These are phyloP conservation scores for Malus hybrid DNA, from an alignment of 331 rosid genomes.

Conservation along the genomic window DNA sequence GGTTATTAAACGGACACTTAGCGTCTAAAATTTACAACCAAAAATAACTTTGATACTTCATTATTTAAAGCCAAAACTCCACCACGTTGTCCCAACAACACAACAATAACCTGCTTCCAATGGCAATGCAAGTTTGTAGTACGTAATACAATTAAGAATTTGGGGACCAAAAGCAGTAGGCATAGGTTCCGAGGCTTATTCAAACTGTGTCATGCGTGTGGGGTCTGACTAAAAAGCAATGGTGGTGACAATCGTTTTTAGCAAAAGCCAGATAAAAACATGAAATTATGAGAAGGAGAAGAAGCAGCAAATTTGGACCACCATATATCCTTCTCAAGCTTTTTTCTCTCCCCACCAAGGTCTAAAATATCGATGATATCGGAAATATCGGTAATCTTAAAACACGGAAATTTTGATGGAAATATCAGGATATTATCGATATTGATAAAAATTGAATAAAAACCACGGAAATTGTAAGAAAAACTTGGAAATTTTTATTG, in stretches of 20 bases:
- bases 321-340: slow-evolving; percentile 29
- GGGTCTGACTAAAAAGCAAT: slow-evolving; percentile 28
- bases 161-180: slow-evolving; percentile 35
- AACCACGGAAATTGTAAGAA: no score
- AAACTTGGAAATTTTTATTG: no score
- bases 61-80: neutral
- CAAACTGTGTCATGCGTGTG: slow-evolving; percentile 14
- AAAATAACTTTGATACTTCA: neutral
- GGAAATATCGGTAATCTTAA: no score
- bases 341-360: slow-evolving; percentile 4
- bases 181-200: slow-evolving; percentile 35
- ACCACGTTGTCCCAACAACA: slow-evolving; percentile 20
- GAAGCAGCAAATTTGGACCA: slow-evolving; percentile 41
- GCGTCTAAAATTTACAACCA: no score
- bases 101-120: slow-evolving; percentile 17
- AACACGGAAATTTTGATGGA: no score
- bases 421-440: no score
- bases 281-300: slow-evolving; percentile 14
- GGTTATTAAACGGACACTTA: neutral
- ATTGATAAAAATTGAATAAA: no score
- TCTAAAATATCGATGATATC: no score
- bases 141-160: slow-evolving; percentile 22
- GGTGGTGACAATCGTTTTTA: slow-evolving; percentile 29
- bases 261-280: slow-evolving; percentile 26
- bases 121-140: neutral